Percentiles rank a stretch among this genome's conserved stretches.
Conservation (phyloP, 768 basidiomycete genomes). For the Lactifluus rugatus region DNA sequence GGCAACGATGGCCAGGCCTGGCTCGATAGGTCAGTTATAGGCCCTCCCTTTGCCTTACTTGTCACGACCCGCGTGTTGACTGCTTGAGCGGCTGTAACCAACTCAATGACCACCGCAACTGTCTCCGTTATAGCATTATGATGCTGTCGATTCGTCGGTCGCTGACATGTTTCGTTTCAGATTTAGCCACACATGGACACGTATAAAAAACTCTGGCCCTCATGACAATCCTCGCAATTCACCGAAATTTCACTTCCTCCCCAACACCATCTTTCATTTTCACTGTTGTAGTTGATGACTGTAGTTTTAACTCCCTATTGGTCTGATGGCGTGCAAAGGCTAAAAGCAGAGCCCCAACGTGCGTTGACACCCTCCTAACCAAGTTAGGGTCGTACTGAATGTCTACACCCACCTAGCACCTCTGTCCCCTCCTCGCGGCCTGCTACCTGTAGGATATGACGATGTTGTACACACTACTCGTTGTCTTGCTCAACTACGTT, state of each 20-base stretch:
- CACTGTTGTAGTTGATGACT: conserved; percentile 23
- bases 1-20: not conserved
- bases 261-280: not conserved
- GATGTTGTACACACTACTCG: conserved; percentile 44
- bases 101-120: not conserved
- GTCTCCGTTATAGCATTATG: not conserved
- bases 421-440: conserved; percentile 39
- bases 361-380: conserved; percentile 21
- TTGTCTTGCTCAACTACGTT: conserved; percentile 59
- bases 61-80: not conserved
- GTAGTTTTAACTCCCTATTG: conserved; percentile 58
- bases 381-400: not conserved
- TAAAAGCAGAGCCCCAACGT: conserved; percentile 54
- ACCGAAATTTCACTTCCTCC: not conserved
- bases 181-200: not conserved
- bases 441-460: conserved; percentile 51
- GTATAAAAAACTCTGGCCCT: not conserved
- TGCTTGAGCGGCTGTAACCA: not conserved
- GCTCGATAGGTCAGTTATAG: not conserved
- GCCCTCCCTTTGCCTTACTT: not conserved
- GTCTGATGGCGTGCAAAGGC: conserved; percentile 59
- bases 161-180: not conserved
- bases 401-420: not conserved
- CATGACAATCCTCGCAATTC: not conserved
- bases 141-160: not conserved